Evolutionary conservation across 345 rosid species (phyloP), one percentile per base, ranked within the genome.

Genomic region (Euphorbia pulcherrima): DNA sequence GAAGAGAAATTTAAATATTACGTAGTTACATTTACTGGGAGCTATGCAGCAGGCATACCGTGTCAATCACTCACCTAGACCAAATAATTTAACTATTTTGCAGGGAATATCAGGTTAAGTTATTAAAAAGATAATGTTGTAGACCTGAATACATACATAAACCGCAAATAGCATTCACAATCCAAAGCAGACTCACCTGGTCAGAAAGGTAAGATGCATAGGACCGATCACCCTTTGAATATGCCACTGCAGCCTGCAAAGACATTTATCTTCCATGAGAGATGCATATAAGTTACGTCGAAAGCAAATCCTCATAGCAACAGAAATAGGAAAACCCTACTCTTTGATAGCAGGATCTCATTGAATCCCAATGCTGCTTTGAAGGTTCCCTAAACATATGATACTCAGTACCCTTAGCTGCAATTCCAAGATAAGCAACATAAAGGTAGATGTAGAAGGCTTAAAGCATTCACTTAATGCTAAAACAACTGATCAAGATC

Each of bases 161-260:
- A 39, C 17, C 41, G n/a, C 58, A 55, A 29, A 2, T 7, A 16
- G 23, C 26, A 33, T n/a, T 11, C 23, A 35, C 7, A 62, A 39
- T 46, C 40, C 17, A 51, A 60, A 48, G 60, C 37, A 65, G 55
- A 60, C 70, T 68, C 66, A 90, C 98, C 98, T 89, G 81, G 27
- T 89, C 92, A 68, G 96, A 84, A 74, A 90, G 90, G 81, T 87
- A 79, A 60, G 97, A 84, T 0, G 97, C 97, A 71, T 85, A 74
- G 27, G 60, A 81, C 73, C 80, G 60, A 33, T 85, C 71, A 58
- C 96, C 91, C 68, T 85, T 93, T 29, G 96, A 85, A 84, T 87
- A 81, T 72, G 96, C 98, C 62, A 70, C 75, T 26, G 89, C 80
- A 73, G 98, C 98, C 98, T 93, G 79, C 47, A 74, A 63, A 71